phyloP scores from a whole-genome alignment of 1,284 basidiomycete species.

The Cutaneotrichosporon cutaneum region DNA sequence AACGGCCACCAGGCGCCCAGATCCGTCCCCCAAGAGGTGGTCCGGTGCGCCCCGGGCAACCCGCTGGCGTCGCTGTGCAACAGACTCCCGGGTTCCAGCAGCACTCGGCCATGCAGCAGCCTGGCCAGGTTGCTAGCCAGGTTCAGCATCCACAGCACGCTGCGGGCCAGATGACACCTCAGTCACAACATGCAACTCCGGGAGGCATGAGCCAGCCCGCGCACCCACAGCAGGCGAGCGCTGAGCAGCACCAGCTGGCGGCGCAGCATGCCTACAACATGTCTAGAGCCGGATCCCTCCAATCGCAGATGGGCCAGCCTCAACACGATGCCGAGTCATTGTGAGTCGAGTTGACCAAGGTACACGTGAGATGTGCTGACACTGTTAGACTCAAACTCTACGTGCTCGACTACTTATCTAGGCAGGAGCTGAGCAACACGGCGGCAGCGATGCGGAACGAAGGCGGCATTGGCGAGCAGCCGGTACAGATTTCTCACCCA shows the following conservation, averaged over 20 bases:
- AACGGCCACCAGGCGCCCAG: conserved; percentile 17
- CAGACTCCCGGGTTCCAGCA: conserved; percentile 19
- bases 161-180: conserved; percentile 18
- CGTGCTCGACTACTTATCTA: conserved; percentile 50
- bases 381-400: conserved; percentile 49
- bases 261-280: conserved; percentile 35
- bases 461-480: conserved; percentile 43
- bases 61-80: conserved; percentile 13
- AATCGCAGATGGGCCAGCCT: conserved; percentile 27
- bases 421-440: conserved; percentile 40
- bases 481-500: conserved; percentile 48
- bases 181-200: conserved; percentile 30
- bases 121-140: conserved; percentile 27
- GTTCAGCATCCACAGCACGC: conserved; percentile 27
- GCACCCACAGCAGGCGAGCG: conserved; percentile 19
- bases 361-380: conserved; percentile 13
- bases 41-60: conserved; percentile 18
- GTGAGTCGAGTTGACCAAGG: conserved; percentile 31
- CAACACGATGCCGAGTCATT: conserved; percentile 36
- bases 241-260: conserved; percentile 22
- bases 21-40: conserved; percentile 23
- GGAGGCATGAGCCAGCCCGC: conserved; percentile 15
- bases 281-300: conserved; percentile 37
- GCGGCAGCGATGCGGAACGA: conserved; percentile 47
- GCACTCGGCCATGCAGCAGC: conserved; percentile 5